Conservation (phyloP, 345 rosid species). For the Crucihimalaya himalaica region DNA sequence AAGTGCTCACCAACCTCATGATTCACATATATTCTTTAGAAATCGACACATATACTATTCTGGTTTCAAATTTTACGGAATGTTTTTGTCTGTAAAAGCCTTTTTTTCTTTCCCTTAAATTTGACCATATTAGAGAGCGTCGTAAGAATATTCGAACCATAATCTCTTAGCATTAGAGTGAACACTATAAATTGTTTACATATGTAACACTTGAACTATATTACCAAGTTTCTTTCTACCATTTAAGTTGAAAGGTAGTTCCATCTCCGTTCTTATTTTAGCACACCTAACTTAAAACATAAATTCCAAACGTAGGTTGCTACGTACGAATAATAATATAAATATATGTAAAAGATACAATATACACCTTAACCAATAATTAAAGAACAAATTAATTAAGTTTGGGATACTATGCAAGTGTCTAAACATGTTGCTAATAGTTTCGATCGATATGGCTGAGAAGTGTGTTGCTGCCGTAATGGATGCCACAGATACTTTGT, state of each 20-base stretch:
- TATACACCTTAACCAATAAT: not conserved
- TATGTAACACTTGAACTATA: not conserved
- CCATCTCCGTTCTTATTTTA: not conserved
- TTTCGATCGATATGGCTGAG: not conserved
- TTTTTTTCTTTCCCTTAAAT: not conserved
- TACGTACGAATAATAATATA: not conserved
- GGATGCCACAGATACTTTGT: not conserved
- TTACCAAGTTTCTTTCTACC: not conserved
- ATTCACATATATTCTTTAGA: not conserved
- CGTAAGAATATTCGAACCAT: not conserved
- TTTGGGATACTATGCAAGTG: not conserved
- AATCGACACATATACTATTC: not conserved
- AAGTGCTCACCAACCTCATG: conserved; percentile 13
- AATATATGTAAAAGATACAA: conserved; percentile 20
- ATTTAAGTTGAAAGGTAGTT: not conserved
- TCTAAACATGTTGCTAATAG: not conserved
- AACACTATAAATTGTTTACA: not conserved
- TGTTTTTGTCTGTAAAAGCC: not conserved
- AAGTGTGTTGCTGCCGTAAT: not conserved
- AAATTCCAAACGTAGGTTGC: not conserved
- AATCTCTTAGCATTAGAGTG: not conserved
- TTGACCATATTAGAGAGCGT: not conserved
- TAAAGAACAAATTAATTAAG: not conserved
- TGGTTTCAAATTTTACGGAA: not conserved
- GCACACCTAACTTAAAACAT: not conserved